Evolutionary conservation across 2,329 filamentous ascomycete species (phyloP).

Genomic region (Fusarium denticulatum): DNA sequence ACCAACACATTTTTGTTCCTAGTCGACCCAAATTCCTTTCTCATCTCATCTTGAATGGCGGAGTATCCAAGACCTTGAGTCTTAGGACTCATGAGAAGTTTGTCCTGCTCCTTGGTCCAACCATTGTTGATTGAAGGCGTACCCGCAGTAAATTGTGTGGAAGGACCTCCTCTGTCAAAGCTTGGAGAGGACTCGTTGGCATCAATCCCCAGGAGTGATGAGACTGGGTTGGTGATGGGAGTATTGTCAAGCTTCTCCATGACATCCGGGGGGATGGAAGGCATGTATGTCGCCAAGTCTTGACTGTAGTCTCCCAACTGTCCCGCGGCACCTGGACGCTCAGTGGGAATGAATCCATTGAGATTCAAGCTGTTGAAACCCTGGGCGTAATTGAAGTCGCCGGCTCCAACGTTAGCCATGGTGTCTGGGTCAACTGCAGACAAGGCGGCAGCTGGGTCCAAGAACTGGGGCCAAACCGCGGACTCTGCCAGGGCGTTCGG

Average conservation of each 20-base stretch:
- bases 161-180: fast-evolving
- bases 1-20: background rate
- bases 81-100: background rate
- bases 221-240: fast-evolving
- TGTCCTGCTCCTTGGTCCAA: background rate
- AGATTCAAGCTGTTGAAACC: background rate
- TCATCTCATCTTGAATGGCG: background rate
- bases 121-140: fast-evolving
- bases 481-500: background rate
- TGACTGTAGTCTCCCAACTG: fast-evolving
- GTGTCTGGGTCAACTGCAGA: background rate
- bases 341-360: fast-evolving
- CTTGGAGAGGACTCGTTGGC: background rate
- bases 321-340: background rate
- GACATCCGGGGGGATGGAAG: background rate
- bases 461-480: background rate
- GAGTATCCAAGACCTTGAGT: background rate
- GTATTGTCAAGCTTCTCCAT: background rate
- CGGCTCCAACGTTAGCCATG: background rate
- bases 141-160: background rate
- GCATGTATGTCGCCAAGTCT: background rate
- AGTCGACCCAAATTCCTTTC: background rate
- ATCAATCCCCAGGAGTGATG: background rate
- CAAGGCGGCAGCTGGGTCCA: background rate
- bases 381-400: background rate